A percentile compares a stretch with the other conserved stretches of the same genome.
These are phyloP conservation scores for Ceratobasidium sp. DNA, from an alignment of 1,284 basidiomycete species.

Conservation along the genomic window DNA sequence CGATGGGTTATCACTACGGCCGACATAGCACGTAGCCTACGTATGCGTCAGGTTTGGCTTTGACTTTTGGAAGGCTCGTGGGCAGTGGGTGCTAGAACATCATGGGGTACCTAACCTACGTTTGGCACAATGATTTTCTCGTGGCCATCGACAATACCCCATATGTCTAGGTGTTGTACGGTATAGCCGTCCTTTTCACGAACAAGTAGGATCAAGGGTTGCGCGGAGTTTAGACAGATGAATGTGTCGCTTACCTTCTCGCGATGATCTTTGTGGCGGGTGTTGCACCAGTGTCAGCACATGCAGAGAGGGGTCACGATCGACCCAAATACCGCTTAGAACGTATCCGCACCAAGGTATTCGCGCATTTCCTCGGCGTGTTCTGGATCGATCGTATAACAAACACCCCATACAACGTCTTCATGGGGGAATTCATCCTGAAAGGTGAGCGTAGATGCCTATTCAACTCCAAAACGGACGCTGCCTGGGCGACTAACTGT, in stretches of 20 bases:
- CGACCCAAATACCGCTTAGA: constrained; percentile 21
- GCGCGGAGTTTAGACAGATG: background rate
- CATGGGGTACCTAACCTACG: constrained; percentile 55
- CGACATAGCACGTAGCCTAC: constrained; percentile 75
- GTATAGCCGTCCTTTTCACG: constrained; percentile 78
- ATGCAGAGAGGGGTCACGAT: constrained; percentile 31
- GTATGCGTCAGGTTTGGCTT: constrained; percentile 30
- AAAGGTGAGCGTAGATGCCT: constrained; percentile 21
- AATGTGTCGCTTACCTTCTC: constrained; percentile 72
- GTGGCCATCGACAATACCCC: constrained; percentile 66
- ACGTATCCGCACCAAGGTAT: constrained; percentile 74
- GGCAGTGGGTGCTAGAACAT: constrained; percentile 34
- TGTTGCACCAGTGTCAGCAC: constrained; percentile 31
- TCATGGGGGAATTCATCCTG: constrained; percentile 83
- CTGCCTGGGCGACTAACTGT: constrained; percentile 62
- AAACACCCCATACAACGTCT: constrained; percentile 87
- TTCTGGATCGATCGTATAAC: constrained; percentile 84
- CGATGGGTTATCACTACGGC: constrained; percentile 80
- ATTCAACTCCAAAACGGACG: constrained; percentile 26
- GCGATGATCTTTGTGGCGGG: constrained; percentile 69
- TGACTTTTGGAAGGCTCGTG: constrained; percentile 36
- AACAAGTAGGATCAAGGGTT: constrained; percentile 44
- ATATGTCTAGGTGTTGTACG: constrained; percentile 73
- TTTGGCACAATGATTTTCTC: constrained; percentile 70
- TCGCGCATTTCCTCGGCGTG: constrained; percentile 80